Base-by-base conservation (phyloP, 495 filamentous ascomycete genomes). In the Chaetomium cochliodes region DNA sequence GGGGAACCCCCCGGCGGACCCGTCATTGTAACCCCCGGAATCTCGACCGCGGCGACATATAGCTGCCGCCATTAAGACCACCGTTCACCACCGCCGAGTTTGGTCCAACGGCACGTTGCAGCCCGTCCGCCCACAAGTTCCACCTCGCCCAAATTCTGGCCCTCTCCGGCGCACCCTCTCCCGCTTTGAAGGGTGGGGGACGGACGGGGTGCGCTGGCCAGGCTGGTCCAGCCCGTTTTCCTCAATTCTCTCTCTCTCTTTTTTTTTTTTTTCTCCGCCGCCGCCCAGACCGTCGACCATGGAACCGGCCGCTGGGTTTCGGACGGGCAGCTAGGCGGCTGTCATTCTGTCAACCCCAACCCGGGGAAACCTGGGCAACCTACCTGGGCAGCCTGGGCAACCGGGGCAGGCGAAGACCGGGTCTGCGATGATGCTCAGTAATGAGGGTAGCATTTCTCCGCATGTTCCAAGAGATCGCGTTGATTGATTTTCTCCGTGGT, bases 81-180 rank as follows among this genome's bases (percentile, higher is more conserved):
- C 8, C 23, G 49, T 11, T 13, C 7, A 51, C 22, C 49, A 15
- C 11, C 39, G 13, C 41, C 41, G 13, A 37, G 22, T 23, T 41
- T 49, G 57, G 23, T 60, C 28, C 41, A 60, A n/a, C 57, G 57
- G 57, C 5, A 51, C 18, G 44, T 50, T 60, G 58, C 46, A 60
- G 39, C 52, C 52, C 25, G 28, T 20, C 20, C 47, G 28, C 11
- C 20, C 47, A 22, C 20, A 9, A 9, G 22, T 58, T 52, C 62
- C 62, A 57, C 62, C 62, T 49, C 55, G 42, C 46, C 62, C 62
- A 58, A 42, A 58, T 54, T 64, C 55, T 44, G 42, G 6, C 30
- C 44, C 28, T 58, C 28, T 42, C 28, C 37, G 62, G 62, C 22
- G 16, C 44, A 22, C 54, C 12, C 37, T 57, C n/a, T 42, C n/a